Evolutionary conservation across 2,329 filamentous ascomycete species (phyloP).

Genomic region (Trichoderma sp.): DNA sequence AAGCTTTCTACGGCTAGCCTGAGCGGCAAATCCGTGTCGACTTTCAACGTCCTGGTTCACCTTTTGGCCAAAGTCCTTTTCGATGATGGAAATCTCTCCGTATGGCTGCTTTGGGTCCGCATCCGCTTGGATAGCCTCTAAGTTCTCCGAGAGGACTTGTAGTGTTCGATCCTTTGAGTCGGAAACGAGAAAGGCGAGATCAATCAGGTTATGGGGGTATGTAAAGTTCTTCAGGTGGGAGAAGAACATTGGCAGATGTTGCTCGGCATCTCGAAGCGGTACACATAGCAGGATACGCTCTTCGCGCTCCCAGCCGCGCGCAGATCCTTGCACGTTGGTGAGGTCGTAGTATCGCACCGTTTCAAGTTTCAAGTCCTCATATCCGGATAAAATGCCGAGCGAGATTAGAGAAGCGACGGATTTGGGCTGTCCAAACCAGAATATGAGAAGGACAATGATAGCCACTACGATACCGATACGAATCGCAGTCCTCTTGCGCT

Average conservation of each 20-base stretch:
- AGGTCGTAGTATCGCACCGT: slow-evolving; percentile 98
- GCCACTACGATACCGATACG: slow-evolving; percentile 65
- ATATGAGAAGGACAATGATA: slow-evolving; percentile 65
- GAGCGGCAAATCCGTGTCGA: slow-evolving; percentile 94
- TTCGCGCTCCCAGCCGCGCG: slow-evolving; percentile 92
- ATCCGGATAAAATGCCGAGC: slow-evolving; percentile 69
- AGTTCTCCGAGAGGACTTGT: slow-evolving; percentile 70
- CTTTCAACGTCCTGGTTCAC: slow-evolving; percentile 98
- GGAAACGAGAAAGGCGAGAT: slow-evolving; percentile 94
- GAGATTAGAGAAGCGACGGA: slow-evolving; percentile 65
- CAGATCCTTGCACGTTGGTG: slow-evolving; percentile 86
- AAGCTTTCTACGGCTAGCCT: slow-evolving; percentile 88
- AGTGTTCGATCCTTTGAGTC: slow-evolving; percentile 95
- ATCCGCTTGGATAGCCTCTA: slow-evolving; percentile 79
- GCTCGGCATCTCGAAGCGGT: slow-evolving; percentile 87
- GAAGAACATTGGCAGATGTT: slow-evolving; percentile 97
- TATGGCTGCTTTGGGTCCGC: slow-evolving; percentile 80
- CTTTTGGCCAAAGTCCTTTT: slow-evolving; percentile 98
- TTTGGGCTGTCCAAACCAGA: slow-evolving; percentile 75
- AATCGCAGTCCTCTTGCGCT: slow-evolving; percentile 72
- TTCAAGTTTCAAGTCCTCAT: slow-evolving; percentile 78
- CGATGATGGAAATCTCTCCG: slow-evolving; percentile 95
- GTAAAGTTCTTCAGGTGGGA: slow-evolving; percentile 95
- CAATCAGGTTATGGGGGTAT: slow-evolving; percentile 94
- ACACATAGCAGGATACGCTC: slow-evolving; percentile 95